Evolutionary conservation across 2,329 filamentous ascomycete species (phyloP).

Genomic region (Aspergillus sp.): DNA sequence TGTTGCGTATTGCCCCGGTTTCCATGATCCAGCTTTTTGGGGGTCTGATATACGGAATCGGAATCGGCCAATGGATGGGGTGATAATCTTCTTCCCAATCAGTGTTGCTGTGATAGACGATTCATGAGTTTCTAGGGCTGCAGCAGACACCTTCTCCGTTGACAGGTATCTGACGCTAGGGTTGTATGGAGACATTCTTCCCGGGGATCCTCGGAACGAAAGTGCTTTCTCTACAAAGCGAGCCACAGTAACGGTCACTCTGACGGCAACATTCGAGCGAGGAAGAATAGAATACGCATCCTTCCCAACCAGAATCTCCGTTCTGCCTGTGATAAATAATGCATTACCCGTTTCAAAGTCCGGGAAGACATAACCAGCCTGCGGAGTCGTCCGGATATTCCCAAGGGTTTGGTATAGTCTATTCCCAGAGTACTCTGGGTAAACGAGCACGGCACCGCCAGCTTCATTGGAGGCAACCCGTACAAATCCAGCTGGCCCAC

Average conservation of each 20-base stretch:
- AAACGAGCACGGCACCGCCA: slow-evolving; percentile 57
- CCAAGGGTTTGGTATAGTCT: slow-evolving; percentile 80
- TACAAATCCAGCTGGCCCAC: slow-evolving; percentile 72
- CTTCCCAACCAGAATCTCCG: slow-evolving; percentile 65
- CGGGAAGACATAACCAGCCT: slow-evolving; percentile 69
- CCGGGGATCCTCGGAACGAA: slow-evolving; percentile 62
- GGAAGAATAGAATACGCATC: slow-evolving; percentile 64
- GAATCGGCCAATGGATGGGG: slow-evolving; percentile 68
- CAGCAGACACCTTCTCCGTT: slow-evolving; percentile 50
- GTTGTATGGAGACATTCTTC: slow-evolving; percentile 74
- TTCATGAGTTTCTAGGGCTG: slow-evolving; percentile 14
- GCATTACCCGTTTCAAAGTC: slow-evolving; percentile 72
- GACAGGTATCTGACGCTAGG: slow-evolving; percentile 67
- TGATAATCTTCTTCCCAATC: slow-evolving; percentile 58
- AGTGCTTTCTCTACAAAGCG: slow-evolving; percentile 66
- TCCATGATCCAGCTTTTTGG: slow-evolving; percentile 51
- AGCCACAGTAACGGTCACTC: slow-evolving; percentile 61
- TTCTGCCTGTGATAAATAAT: slow-evolving; percentile 70
- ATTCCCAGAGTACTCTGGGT: slow-evolving; percentile 85
- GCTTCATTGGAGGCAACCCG: slow-evolving; percentile 61
- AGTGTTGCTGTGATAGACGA: slow-evolving; percentile 54
- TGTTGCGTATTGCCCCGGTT: slow-evolving; percentile 74
- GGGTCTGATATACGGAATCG: slow-evolving; percentile 52
- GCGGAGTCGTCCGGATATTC: slow-evolving; percentile 68
- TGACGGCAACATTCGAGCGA: slow-evolving; percentile 70